Evolutionary conservation across 345 rosid genomes (phyloP), one percentile per base, ranked within the genome.

Genomic region (Barbarea vulgaris): DNA sequence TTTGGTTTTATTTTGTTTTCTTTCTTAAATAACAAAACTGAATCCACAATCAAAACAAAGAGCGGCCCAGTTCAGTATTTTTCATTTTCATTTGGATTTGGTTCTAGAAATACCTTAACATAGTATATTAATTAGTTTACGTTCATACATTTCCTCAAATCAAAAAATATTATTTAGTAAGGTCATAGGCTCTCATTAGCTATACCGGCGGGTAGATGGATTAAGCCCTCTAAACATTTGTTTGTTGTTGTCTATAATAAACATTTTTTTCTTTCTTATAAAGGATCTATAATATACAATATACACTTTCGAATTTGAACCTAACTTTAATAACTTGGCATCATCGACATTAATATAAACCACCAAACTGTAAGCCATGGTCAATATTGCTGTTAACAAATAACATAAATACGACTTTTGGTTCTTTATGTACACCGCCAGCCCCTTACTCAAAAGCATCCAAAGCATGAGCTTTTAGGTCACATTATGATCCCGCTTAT

Each of bases 11-110:
- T 30, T 5, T 18, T 33, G 24, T 8, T 62, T 14, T 46, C 14
- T 0, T 41, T 18, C 24, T 18, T 50, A 0, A 65, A 30, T 15
- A 67, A 24, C 61, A n/a, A 46, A 46, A 46, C 50, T 44, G 50
- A 44, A 44, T 44, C 50, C 50, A 44, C 9, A 15, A 15, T 44
- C 19, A n/a, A 46, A 46, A 46, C 21, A n/a, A 36, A 37, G 58
- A 67, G 19, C 22, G 28, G 12, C 61, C 22, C 48, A 15, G 22
- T 21, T 52, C 19, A 52, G n/a, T 15, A 34, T 3, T 13, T 14
- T 34, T 67, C 56, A 47, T 64, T 27, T 67, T 6, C 42, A 48
- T 50, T 5, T 51, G 48, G 19, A 51, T n/a, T n/a, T n/a, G n/a
- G n/a, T 66, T 3, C 5, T 31, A 66, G 21, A 50, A 42, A 42